Percentiles rank a stretch among this genome's conserved stretches.
phyloP scores from a whole-genome alignment of 2,329 filamentous ascomycete genomes.

The Fusarium falciforme region DNA sequence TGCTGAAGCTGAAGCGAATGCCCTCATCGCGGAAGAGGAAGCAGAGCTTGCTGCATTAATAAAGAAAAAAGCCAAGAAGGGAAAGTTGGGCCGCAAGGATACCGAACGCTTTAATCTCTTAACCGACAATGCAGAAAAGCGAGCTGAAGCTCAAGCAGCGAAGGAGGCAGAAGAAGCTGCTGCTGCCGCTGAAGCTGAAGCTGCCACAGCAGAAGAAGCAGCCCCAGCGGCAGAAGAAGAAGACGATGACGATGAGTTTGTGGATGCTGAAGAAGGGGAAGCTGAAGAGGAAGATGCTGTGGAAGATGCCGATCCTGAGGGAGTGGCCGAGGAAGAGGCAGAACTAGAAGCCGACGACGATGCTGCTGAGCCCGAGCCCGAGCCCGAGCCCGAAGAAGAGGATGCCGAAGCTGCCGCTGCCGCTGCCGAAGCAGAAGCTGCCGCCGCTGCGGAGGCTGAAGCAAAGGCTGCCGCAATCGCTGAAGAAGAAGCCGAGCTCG shows the following conservation, averaged over 20 bases:
- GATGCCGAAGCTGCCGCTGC: constrained; percentile 37
- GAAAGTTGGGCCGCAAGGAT: constrained; percentile 40
- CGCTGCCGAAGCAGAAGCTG: constrained; percentile 15
- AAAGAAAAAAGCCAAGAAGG: constrained; percentile 52
- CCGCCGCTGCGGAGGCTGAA: background rate
- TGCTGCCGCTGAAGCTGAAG: constrained; percentile 46
- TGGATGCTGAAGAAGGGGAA: constrained; percentile 9
- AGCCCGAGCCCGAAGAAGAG: constrained; percentile 12
- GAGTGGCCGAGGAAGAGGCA: background rate
- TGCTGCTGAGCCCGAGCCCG: constrained; percentile 10
- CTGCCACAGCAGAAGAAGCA: constrained; percentile 35
- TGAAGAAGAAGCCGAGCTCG: constrained; percentile 53
- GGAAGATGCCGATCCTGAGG: background rate
- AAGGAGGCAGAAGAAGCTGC: constrained; percentile 31
- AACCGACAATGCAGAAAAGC: constrained; percentile 39
- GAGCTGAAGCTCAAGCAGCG: constrained; percentile 44
- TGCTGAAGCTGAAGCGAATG: constrained; percentile 25
- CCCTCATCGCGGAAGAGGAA: constrained; percentile 40
- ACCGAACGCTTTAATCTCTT: constrained; percentile 35
- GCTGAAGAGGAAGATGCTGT: background rate
- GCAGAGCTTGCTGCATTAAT: constrained; percentile 52
- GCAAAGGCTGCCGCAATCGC: constrained; percentile 42
- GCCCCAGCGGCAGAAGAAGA: constrained; percentile 18
- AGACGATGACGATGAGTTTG: constrained; percentile 2
- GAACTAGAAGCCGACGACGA: constrained; percentile 42